Percentiles rank a stretch among this genome's conserved stretches.
Conservation (phyloP, 1,284 basidiomycete genomes). For the Polyporus tsugae region DNA sequence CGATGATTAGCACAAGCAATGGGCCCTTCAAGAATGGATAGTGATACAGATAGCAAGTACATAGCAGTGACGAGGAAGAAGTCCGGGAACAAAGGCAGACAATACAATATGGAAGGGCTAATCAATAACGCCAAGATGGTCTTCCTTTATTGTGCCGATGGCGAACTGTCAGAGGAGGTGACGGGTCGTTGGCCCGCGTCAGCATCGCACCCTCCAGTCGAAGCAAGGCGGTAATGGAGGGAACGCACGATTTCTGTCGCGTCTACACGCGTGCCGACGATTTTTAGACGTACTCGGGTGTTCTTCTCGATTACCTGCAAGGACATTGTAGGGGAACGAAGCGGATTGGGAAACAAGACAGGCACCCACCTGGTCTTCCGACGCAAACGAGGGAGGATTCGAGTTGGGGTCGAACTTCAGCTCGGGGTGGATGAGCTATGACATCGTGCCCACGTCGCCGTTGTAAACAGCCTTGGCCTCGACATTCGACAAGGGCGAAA, state of each 20-base stretch:
- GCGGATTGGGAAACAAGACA: constrained; percentile 12
- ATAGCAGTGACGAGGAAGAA: constrained; percentile 18
- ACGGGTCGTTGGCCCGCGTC: background rate
- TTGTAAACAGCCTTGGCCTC: background rate
- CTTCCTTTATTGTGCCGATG: constrained; percentile 95
- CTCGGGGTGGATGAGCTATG: constrained; percentile 90
- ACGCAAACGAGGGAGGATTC: constrained; percentile 91
- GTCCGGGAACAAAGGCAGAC: constrained; percentile 1
- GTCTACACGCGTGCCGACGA: constrained; percentile 96
- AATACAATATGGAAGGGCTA: constrained; percentile 36
- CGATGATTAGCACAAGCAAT: background rate
- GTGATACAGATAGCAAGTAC: constrained; percentile 33
- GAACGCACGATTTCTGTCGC: constrained; percentile 93
- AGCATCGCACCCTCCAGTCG: background rate
- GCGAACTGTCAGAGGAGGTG: constrained; percentile 68
- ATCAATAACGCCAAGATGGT: constrained; percentile 89
- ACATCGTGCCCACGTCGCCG: background rate
- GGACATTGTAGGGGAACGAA: constrained; percentile 7
- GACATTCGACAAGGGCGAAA: background rate
- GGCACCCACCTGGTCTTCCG: constrained; percentile 79
- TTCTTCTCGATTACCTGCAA: constrained; percentile 91
- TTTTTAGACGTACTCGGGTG: constrained; percentile 91
- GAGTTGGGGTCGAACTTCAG: constrained; percentile 94
- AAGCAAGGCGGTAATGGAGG: background rate
- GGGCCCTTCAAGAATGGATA: background rate